A percentile compares a stretch with the other conserved stretches of the same genome.
phyloP scores from a whole-genome alignment of 495 filamentous ascomycete genomes.

The Penicillium malachiteum region DNA sequence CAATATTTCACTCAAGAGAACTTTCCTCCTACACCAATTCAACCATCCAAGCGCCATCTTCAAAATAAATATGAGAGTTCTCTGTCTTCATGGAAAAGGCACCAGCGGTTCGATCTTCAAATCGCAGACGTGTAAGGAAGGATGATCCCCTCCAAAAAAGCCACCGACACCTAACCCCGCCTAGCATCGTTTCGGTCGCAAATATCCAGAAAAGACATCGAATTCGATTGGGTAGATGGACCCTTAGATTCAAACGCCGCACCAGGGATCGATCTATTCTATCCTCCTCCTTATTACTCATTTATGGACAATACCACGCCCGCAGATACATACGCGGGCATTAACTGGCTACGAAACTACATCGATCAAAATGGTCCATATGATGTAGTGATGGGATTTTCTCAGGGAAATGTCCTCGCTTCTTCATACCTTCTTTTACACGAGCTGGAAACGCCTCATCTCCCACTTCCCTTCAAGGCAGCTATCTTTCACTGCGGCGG shows the following conservation, averaged over 20 bases:
- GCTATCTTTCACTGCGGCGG: slow-evolving; percentile 62
- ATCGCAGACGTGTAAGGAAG: slow-evolving; percentile 53
- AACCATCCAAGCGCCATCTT: background rate
- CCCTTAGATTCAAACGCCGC: slow-evolving; percentile 45
- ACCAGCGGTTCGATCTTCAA: slow-evolving; percentile 59
- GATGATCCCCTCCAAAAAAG: background rate
- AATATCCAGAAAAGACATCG: slow-evolving; percentile 33
- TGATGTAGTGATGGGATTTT: slow-evolving; percentile 61
- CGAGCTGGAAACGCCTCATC: slow-evolving; percentile 28
- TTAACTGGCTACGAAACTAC: slow-evolving; percentile 46
- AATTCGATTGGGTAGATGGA: slow-evolving; percentile 60
- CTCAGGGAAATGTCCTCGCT: slow-evolving; percentile 56
- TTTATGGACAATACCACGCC: slow-evolving; percentile 43
- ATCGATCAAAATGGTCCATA: slow-evolving; percentile 55
- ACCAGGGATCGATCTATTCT: slow-evolving; percentile 54
- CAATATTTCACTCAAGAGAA: background rate
- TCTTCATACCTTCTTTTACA: slow-evolving; percentile 45
- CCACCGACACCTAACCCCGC: slow-evolving; percentile 18
- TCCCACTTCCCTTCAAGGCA: slow-evolving; percentile 53
- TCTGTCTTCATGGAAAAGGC: slow-evolving; percentile 64
- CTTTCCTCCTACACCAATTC: background rate
- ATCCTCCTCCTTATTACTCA: slow-evolving; percentile 47
- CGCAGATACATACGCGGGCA: slow-evolving; percentile 37
- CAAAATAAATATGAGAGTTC: slow-evolving; percentile 48
- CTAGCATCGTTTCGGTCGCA: slow-evolving; percentile 43